Conservation (phyloP, 108 stramenopile species). For the Epithemia pelagica region DNA sequence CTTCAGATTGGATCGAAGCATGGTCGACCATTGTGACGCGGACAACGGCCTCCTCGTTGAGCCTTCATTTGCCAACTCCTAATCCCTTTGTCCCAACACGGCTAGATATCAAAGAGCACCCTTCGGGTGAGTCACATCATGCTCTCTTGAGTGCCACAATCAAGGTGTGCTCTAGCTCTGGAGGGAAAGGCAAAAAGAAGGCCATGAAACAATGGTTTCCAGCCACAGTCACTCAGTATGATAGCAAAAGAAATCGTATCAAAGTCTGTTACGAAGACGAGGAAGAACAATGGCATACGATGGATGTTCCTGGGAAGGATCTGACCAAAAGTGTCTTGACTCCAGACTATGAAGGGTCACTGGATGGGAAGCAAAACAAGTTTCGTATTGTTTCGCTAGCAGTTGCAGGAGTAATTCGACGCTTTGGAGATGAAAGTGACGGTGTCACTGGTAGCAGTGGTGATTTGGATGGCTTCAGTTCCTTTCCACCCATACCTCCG, state of each 20-base stretch:
- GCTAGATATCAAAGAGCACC: conserved; percentile 62
- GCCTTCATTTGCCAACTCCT: conserved; percentile 50
- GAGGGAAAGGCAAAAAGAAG: not conserved
- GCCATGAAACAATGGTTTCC: conserved; percentile 56
- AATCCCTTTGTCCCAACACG: conserved; percentile 72
- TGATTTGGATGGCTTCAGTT: conserved; percentile 12
- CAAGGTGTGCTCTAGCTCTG: conserved; percentile 64
- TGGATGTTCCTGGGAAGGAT: conserved; percentile 35
- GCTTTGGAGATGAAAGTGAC: conserved; percentile 74
- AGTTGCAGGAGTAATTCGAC: conserved; percentile 45
- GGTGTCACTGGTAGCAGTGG: conserved; percentile 53
- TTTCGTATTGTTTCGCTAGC: conserved; percentile 63
- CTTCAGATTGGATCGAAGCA: conserved; percentile 23
- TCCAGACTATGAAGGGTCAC: conserved; percentile 61
- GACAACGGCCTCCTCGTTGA: conserved; percentile 12
- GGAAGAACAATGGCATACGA: conserved; percentile 64
- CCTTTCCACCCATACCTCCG: conserved; percentile 74
- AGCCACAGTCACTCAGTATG: conserved; percentile 57
- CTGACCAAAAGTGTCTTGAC: conserved; percentile 18
- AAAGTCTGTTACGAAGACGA: conserved; percentile 73
- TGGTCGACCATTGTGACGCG: conserved; percentile 24
- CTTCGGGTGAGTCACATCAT: conserved; percentile 62
- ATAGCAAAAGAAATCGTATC: conserved; percentile 42
- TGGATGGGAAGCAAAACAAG: conserved; percentile 61
- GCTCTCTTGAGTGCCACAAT: conserved; percentile 66